A percentile compares a stretch with the other conserved stretches of the same genome.
phyloP scores from a whole-genome alignment of 2,329 filamentous ascomycete genomes.

The Diaporthe ilicicola region DNA sequence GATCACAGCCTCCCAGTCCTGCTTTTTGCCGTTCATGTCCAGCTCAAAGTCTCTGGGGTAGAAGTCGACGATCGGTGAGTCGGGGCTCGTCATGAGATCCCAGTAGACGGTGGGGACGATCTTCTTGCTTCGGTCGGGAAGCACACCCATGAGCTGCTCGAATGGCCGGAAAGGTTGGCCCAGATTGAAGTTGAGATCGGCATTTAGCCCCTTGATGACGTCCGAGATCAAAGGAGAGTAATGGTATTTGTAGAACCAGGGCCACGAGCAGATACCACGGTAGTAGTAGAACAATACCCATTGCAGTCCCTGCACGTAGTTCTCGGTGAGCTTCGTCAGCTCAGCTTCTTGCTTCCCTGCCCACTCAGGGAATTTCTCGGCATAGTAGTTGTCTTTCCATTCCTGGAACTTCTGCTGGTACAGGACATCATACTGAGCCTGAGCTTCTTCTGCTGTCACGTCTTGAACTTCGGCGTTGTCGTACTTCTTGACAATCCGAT shows the following conservation, averaged over 20 bases:
- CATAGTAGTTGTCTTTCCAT: slow-evolving; percentile 97
- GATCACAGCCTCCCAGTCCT: slow-evolving; percentile 99
- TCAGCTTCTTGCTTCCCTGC: slow-evolving; percentile 79
- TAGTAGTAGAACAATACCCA: slow-evolving; percentile 99
- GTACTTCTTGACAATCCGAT: slow-evolving; percentile 87
- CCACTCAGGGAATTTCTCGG: slow-evolving; percentile 88
- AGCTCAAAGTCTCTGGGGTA: slow-evolving; percentile 97
- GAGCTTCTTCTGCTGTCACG: slow-evolving; percentile 78
- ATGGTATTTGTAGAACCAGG: slow-evolving; percentile 97
- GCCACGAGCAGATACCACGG: slow-evolving; percentile 95
- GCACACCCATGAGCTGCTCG: slow-evolving; percentile 97
- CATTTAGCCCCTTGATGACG: slow-evolving; percentile 85
- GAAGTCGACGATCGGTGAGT: slow-evolving; percentile 96
- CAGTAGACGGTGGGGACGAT: slow-evolving; percentile 91
- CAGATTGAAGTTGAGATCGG: slow-evolving; percentile 89
- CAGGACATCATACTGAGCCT: slow-evolving; percentile 80
- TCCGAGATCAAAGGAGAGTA: slow-evolving; percentile 96
- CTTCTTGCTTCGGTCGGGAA: slow-evolving; percentile 96
- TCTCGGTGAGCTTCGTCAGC: slow-evolving; percentile 84
- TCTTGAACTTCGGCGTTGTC: slow-evolving; percentile 90
- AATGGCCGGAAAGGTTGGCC: slow-evolving; percentile 95
- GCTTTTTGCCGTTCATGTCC: slow-evolving; percentile 99
- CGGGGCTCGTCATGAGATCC: slow-evolving; percentile 87
- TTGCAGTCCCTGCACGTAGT: slow-evolving; percentile 96
- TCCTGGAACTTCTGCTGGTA: slow-evolving; percentile 90